Evolutionary conservation across 2,329 filamentous ascomycete species (phyloP).

Genomic region (Colletotrichum ledebouriae): DNA sequence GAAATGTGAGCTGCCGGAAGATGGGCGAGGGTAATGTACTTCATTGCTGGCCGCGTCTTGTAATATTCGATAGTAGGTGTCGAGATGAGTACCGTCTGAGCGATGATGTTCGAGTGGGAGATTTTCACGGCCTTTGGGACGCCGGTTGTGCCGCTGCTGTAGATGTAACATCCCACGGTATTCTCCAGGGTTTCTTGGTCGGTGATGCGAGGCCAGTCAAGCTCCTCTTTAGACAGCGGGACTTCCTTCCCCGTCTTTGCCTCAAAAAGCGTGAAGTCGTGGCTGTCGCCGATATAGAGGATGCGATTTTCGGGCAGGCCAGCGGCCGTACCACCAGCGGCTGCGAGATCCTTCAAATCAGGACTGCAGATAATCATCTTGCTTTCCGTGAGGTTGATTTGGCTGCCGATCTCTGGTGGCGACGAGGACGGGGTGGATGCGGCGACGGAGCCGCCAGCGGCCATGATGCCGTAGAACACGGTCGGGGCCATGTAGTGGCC

Average conservation of each 20-base stretch:
- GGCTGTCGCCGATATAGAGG: slow-evolving; percentile 42
- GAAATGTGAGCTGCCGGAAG: slow-evolving; percentile 62
- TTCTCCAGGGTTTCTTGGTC: slow-evolving; percentile 59
- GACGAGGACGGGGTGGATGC: slow-evolving; percentile 66
- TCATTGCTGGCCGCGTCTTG: slow-evolving; percentile 46
- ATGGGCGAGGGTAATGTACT: slow-evolving; percentile 56
- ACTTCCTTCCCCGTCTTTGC: slow-evolving; percentile 49
- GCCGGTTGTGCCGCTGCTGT: slow-evolving; percentile 64
- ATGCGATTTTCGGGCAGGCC: slow-evolving; percentile 56
- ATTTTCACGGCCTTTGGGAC: slow-evolving; percentile 62
- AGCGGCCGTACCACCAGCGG: slow-evolving; percentile 62
- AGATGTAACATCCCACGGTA: slow-evolving; percentile 58
- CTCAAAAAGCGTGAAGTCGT: slow-evolving; percentile 46
- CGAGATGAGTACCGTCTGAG: slow-evolving; percentile 51
- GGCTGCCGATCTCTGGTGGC: slow-evolving; percentile 62
- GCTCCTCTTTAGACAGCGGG: slow-evolving; percentile 52
- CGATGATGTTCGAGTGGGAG: slow-evolving; percentile 60
- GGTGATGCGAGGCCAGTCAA: slow-evolving; percentile 68
- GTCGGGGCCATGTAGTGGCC: slow-evolving; percentile 68
- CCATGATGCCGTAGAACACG: slow-evolving; percentile 69
- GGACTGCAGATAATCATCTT: slow-evolving; percentile 61
- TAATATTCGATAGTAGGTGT: slow-evolving; percentile 49
- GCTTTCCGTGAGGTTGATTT: slow-evolving; percentile 55
- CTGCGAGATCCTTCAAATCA: slow-evolving; percentile 60
- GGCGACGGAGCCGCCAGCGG: slow-evolving; percentile 71